These are phyloP conservation scores for Ligustrum vulgare DNA, from an alignment of 257 asterid genomes.

Conservation along the genomic window DNA sequence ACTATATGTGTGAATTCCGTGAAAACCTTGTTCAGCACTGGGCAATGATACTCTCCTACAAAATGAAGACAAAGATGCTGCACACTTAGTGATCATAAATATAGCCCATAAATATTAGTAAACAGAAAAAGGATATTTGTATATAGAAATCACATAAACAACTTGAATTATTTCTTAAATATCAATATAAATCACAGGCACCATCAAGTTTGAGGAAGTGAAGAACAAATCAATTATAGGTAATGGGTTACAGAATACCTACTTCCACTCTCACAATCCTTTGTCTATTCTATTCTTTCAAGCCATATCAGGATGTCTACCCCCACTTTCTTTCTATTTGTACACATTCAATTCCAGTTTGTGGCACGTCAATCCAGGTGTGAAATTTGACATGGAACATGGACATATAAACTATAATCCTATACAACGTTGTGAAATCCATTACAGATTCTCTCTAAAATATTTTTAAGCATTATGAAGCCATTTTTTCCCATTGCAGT, in stretches of 20 bases:
- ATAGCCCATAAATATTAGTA: not conserved
- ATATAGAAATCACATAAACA: not conserved
- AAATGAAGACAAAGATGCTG: constrained; percentile 12
- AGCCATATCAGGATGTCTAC: not conserved
- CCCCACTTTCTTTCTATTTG: not conserved
- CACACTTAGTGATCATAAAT: constrained; percentile 11
- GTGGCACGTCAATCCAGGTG: not conserved
- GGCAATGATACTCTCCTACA: constrained; percentile 89
- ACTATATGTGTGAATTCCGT: constrained; percentile 92
- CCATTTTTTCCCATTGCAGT: constrained; percentile 5
- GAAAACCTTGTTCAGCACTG: constrained; percentile 88
- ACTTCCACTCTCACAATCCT: not conserved
- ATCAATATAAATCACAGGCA: not conserved
- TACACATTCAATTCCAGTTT: constrained; percentile 7
- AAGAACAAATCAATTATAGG: not conserved
- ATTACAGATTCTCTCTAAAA: not conserved
- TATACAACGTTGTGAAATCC: not conserved
- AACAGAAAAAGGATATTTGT: not conserved
- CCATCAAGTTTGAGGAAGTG: constrained; percentile 8
- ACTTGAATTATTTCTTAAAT: not conserved
- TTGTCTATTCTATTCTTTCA: constrained; percentile 13
- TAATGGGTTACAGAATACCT: constrained; percentile 12
- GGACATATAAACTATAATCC: not conserved
- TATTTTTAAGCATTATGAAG: not conserved
- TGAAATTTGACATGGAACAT: constrained; percentile 4